Conservation (phyloP, 2,329 filamentous ascomycete genomes). For the Thermochaetoides dissita region DNA sequence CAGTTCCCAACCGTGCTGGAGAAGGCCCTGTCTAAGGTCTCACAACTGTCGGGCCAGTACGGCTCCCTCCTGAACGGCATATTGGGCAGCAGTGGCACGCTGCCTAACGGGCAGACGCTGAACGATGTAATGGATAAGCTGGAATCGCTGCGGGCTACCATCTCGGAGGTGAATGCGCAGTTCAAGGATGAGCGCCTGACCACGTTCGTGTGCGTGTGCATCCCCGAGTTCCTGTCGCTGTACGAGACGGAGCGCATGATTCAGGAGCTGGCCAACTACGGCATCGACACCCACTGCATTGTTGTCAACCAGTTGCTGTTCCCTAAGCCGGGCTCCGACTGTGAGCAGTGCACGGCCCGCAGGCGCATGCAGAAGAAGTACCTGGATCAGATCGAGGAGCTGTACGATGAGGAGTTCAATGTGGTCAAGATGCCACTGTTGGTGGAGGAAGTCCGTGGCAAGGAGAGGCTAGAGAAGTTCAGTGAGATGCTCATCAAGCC, state of each 20-base stretch:
- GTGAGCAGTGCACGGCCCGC: constrained; percentile 88
- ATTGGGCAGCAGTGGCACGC: constrained; percentile 51
- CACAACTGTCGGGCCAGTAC: constrained; percentile 84
- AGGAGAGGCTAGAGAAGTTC: constrained; percentile 84
- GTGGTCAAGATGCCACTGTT: constrained; percentile 96
- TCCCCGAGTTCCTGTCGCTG: constrained; percentile 87
- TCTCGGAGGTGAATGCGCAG: constrained; percentile 88
- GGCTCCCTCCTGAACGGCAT: constrained; percentile 91
- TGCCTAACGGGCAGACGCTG: constrained; percentile 87
- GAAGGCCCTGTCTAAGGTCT: constrained; percentile 95
- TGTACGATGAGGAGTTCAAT: constrained; percentile 91
- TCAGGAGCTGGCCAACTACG: constrained; percentile 83
- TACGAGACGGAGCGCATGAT: constrained; percentile 99
- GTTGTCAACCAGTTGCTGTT: constrained; percentile 97
- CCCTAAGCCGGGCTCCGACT: constrained; percentile 69
- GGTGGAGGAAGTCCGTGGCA: constrained; percentile 89
- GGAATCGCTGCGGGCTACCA: constrained; percentile 83
- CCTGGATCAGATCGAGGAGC: constrained; percentile 91
- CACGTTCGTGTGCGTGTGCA: constrained; percentile 96
- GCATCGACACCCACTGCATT: constrained; percentile 93
- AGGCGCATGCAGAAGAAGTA: constrained; percentile 99
- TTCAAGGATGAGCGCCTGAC: constrained; percentile 95
- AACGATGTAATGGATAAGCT: constrained; percentile 89
- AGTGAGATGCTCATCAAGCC: constrained; percentile 71
- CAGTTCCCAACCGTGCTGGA: constrained; percentile 97